Percentiles rank a stretch among this genome's conserved stretches.
Evolutionary conservation across 768 basidiomycete species (phyloP).

Genomic region (Lactarius quietus): DNA sequence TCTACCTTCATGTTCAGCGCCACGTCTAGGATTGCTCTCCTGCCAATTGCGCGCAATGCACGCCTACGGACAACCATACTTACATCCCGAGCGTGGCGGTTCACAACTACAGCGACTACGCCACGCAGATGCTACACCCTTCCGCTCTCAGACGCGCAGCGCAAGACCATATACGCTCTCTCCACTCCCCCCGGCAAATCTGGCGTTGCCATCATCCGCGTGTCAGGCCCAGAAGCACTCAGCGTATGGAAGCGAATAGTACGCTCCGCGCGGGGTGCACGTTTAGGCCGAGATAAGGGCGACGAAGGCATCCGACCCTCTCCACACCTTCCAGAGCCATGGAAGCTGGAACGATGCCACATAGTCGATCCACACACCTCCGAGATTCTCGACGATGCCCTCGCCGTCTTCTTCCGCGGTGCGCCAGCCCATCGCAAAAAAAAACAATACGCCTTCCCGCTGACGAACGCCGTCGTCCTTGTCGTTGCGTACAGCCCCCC

Average conservation of each 20-base stretch:
- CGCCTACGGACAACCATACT: background rate
- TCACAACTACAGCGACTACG: background rate
- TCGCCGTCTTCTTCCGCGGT: slow-evolving; percentile 84
- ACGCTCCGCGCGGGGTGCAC: slow-evolving; percentile 29
- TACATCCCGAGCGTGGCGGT: background rate
- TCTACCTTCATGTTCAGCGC: slow-evolving; percentile 3
- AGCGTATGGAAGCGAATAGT: slow-evolving; percentile 63
- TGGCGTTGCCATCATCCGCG: slow-evolving; percentile 76
- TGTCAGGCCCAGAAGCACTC: slow-evolving; percentile 74
- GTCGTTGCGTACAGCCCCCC: slow-evolving; percentile 50
- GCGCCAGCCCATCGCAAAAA: slow-evolving; percentile 21
- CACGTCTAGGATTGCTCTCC: background rate
- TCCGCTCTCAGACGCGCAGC: slow-evolving; percentile 48
- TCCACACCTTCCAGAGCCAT: slow-evolving; percentile 44
- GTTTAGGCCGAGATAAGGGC: background rate
- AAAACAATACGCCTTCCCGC: background rate
- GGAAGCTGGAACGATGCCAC: slow-evolving; percentile 67
- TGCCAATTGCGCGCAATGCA: background rate
- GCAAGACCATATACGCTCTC: slow-evolving; percentile 80
- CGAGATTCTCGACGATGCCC: slow-evolving; percentile 71
- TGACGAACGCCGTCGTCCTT: background rate
- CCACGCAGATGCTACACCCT: slow-evolving; percentile 4
- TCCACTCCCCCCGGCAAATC: slow-evolving; percentile 85
- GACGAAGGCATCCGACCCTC: slow-evolving; percentile 13
- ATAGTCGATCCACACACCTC: slow-evolving; percentile 59